phyloP scores from a whole-genome alignment of 495 filamentous ascomycete genomes.

The Neurospora sp. region DNA sequence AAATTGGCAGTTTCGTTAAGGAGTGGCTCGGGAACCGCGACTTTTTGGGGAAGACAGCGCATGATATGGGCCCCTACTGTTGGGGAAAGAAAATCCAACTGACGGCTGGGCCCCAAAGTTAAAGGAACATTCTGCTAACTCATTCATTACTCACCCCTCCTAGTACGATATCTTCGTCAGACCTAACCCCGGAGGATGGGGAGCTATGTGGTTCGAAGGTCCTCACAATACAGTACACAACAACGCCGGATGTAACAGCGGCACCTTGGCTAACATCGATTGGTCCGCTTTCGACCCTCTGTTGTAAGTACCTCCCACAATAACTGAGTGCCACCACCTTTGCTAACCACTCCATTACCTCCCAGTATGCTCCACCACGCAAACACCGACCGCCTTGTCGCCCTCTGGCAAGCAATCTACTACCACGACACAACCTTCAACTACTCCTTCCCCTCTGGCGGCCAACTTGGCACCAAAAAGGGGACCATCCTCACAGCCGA shows the following conservation, averaged over 20 bases:
- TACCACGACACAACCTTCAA: constrained; percentile 20
- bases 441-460: constrained; percentile 8
- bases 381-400: constrained; percentile 40
- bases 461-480: constrained; percentile 22
- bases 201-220: constrained; percentile 25
- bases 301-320: constrained; percentile 18
- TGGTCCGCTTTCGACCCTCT: constrained; percentile 28
- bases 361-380: constrained; percentile 32
- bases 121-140: neutral
- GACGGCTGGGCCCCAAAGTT: too few species aligned
- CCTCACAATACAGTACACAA: constrained; percentile 27
- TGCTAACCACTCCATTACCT: neutral
- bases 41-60: neutral
- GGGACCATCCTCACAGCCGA: constrained; percentile 24
- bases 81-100: neutral
- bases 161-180: constrained; percentile 30
- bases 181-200: constrained; percentile 8
- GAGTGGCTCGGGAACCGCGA: too few species aligned
- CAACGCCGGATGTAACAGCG: constrained; percentile 18
- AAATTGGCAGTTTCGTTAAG: neutral
- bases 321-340: neutral
- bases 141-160: neutral
- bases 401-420: constrained; percentile 33
- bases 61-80: neutral
- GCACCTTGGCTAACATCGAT: constrained; percentile 21